Evolutionary conservation across 805 yeast genomes (phyloP).

Genomic region (Barnettozyma siamensis): DNA sequence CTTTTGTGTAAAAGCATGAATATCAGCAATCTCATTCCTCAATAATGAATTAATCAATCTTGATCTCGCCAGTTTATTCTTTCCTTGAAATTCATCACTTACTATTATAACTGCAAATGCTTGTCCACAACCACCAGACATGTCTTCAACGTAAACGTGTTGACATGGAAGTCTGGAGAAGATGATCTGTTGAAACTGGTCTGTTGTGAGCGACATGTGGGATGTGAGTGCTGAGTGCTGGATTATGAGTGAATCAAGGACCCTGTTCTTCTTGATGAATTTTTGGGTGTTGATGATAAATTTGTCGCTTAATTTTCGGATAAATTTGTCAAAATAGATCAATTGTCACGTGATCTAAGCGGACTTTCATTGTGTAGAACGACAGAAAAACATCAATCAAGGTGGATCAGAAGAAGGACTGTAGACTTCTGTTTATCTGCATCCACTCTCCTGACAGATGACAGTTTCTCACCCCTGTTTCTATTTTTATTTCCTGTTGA

Average conservation of each 20-base stretch:
- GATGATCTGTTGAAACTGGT: conserved; percentile 5
- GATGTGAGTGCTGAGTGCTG: neutral
- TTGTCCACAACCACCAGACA: conserved; percentile 89
- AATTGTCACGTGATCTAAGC: too few relatives aligned
- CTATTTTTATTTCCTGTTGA: too few relatives aligned
- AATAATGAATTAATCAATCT: conserved; percentile 75
- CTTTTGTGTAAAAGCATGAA: conserved; percentile 95
- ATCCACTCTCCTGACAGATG: too few relatives aligned
- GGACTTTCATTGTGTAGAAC: too few relatives aligned
- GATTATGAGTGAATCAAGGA: neutral
- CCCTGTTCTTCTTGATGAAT: too few relatives aligned
- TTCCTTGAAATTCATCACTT: conserved; percentile 63
- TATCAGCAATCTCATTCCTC: conserved; percentile 76
- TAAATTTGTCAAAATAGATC: too few relatives aligned
- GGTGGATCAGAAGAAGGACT: too few relatives aligned
- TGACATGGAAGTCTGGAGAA: conserved; percentile 9
- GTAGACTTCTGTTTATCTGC: too few relatives aligned
- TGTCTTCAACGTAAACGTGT: conserved; percentile 67
- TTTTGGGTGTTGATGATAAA: too few relatives aligned
- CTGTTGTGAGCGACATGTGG: conserved; percentile 7
- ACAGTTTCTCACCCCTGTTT: too few relatives aligned
- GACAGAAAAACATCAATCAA: too few relatives aligned
- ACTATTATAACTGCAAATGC: conserved; percentile 93
- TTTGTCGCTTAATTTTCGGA: too few relatives aligned
- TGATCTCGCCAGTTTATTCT: conserved; percentile 81